Base-by-base conservation (phyloP, 805 yeast genomes). In the Saccharomyces kudriavzevii region DNA sequence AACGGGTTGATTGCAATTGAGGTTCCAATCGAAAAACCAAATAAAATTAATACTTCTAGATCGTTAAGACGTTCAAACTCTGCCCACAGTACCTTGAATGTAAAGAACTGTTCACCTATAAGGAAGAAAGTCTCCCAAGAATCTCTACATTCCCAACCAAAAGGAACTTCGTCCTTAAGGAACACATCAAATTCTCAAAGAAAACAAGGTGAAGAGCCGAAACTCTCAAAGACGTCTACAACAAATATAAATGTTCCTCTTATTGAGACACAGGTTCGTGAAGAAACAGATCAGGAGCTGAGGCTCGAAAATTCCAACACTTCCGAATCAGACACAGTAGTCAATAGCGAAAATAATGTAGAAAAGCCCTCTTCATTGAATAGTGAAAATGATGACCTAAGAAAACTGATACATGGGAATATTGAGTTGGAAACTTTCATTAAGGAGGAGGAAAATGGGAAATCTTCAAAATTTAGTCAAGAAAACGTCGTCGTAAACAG, bases 1-100 rank as follows among this genome's bases (percentile, higher is more conserved):
- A 76, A 80, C 60, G 94, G 94, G 13, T 74, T 86, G 52, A 78
- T 83, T 49, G 75, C 84, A 9, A 73, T 86, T 4, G 91, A 86
- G 59, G 90, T 86, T 3, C 87, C 89, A 0, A 77, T 76, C 11
- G 67, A 64, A 24, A 60, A 56, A 13, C 55, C 22, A 45, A 13
- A 28, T 35, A 26, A 45, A 14, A 25, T 25, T 29, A 30, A 26
- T 22, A 25, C 28, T 45, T 45, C 52, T 11, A 29, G 50, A 14
- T 49, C 57, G 5, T 28, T 56, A 30, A 56, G 62, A 40, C 55
- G 58, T 14, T 54, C 60, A 5, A 50, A 47, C n/a, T 59, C 62
- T 14, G 51, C 56, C 9, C 53, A 52, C 27, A 52, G 57, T 17
- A 28, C 50, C 13, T 52, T 53, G 20, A 6, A 47, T 8, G 50